These are phyloP conservation scores for Claviceps quebecensis DNA, from an alignment of 2,329 filamentous ascomycete genomes.

Conservation along the genomic window DNA sequence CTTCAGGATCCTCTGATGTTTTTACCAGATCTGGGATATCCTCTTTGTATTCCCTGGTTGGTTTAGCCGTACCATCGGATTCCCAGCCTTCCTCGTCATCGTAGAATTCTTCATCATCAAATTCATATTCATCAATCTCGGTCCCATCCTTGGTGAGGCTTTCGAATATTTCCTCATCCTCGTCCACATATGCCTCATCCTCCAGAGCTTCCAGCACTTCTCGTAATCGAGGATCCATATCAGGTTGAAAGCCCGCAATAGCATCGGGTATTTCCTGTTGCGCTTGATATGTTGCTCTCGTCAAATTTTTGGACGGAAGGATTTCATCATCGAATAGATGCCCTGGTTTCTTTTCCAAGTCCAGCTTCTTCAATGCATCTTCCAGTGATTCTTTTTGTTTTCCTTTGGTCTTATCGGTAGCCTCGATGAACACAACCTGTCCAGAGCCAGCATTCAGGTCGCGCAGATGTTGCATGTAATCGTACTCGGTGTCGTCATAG, in stretches of 20 bases:
- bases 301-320: slow-evolving; percentile 65
- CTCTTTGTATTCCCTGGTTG: slow-evolving; percentile 42
- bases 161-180: slow-evolving; percentile 79
- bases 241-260: slow-evolving; percentile 86
- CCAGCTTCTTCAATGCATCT: slow-evolving; percentile 58
- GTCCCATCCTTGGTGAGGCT: slow-evolving; percentile 53
- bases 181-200: slow-evolving; percentile 85
- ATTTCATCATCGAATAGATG: slow-evolving; percentile 60
- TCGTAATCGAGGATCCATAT: slow-evolving; percentile 87
- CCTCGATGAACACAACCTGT: slow-evolving; percentile 72
- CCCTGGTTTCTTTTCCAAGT: slow-evolving; percentile 37
- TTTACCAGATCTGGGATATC: slow-evolving; percentile 34
- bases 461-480: slow-evolving; percentile 98
- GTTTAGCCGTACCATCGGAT: slow-evolving; percentile 80
- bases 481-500: slow-evolving; percentile 89
- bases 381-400: slow-evolving; percentile 69
- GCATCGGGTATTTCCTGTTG: slow-evolving; percentile 87
- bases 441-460: slow-evolving; percentile 61
- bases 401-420: slow-evolving; percentile 54
- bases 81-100: slow-evolving; percentile 79
- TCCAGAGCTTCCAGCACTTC: slow-evolving; percentile 90
- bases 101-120: slow-evolving; percentile 50
- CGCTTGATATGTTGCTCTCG: slow-evolving; percentile 69
- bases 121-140: slow-evolving; percentile 69
- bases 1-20: slow-evolving; percentile 36